Conservation (phyloP, 768 basidiomycete genomes). For the Rhizopogon vesiculosus region DNA sequence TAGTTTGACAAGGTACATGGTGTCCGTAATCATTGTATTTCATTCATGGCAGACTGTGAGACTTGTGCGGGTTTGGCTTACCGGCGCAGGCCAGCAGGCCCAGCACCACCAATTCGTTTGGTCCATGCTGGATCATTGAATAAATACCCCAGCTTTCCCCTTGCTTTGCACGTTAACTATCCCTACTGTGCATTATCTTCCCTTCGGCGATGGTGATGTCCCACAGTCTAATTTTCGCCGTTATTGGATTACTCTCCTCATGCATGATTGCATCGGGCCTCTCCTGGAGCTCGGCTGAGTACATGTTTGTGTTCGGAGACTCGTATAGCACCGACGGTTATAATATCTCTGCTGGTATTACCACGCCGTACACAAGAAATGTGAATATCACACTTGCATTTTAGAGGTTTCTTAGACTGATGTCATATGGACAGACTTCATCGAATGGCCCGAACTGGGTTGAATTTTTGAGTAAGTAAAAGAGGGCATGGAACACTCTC, state of each 20-base stretch:
- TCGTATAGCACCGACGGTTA: conserved; percentile 59
- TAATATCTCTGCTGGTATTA: conserved; percentile 46
- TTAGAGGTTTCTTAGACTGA: neutral
- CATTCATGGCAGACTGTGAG: too few relatives aligned
- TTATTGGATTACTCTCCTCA: conserved; percentile 2
- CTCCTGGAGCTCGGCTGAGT: conserved; percentile 51
- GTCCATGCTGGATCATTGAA: too few relatives aligned
- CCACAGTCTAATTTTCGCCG: neutral
- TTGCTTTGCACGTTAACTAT: too few relatives aligned
- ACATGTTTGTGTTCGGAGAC: conserved; percentile 58
- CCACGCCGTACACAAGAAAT: conserved; percentile 46
- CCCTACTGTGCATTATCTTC: neutral
- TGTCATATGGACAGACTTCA: conserved; percentile 36
- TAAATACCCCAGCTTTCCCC: too few relatives aligned
- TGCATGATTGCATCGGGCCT: conserved; percentile 14
- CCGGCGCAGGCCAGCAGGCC: too few relatives aligned
- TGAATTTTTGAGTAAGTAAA: conserved; percentile 39
- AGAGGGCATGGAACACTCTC: too few relatives aligned
- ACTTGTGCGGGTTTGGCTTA: too few relatives aligned
- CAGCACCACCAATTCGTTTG: too few relatives aligned
- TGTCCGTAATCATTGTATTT: too few relatives aligned
- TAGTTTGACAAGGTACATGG: too few relatives aligned
- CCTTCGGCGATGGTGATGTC: conserved; percentile 10
- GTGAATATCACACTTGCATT: conserved; percentile 27
- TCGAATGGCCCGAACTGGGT: conserved; percentile 67